Conservation (phyloP, 805 yeast genomes). For the Nematodospora valgi region DNA sequence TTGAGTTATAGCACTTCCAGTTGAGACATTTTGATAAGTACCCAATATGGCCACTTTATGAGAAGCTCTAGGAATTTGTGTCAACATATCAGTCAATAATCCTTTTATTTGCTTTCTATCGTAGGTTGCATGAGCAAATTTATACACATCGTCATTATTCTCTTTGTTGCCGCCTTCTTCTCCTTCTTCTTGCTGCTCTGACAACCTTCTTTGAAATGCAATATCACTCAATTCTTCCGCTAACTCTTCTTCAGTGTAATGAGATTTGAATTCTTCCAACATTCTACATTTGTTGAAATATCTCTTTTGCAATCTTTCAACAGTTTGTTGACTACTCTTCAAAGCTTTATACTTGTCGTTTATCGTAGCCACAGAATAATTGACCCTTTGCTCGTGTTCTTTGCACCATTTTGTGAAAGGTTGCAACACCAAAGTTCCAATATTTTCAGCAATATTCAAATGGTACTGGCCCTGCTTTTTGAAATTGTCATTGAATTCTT, state of each 20-base stretch:
- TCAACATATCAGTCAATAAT: conserved; percentile 31
- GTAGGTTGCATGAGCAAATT: conserved; percentile 31
- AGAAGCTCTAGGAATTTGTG: conserved; percentile 47
- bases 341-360: conserved; percentile 50
- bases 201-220: conserved; percentile 10
- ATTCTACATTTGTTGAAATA: conserved; percentile 77
- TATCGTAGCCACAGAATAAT: conserved; percentile 54
- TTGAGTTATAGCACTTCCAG: conserved; percentile 58
- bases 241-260: conserved; percentile 43
- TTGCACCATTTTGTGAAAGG: conserved; percentile 76
- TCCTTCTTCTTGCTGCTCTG: conserved; percentile 6
- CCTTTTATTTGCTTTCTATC: conserved; percentile 27
- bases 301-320: conserved; percentile 58
- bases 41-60: conserved; percentile 69
- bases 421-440: conserved; percentile 55
- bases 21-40: conserved; percentile 56
- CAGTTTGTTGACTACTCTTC: conserved; percentile 42
- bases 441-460: conserved; percentile 57
- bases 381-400: conserved; percentile 67
- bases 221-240: conserved; percentile 24
- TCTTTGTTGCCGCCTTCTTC: conserved; percentile 14
- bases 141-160: conserved; percentile 21
- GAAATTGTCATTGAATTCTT: conserved; percentile 54
- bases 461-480: conserved; percentile 57
- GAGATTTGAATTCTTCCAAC: conserved; percentile 60